Conservation (phyloP, 2,329 filamentous ascomycete genomes). For the Pleoardoris graminearum region DNA sequence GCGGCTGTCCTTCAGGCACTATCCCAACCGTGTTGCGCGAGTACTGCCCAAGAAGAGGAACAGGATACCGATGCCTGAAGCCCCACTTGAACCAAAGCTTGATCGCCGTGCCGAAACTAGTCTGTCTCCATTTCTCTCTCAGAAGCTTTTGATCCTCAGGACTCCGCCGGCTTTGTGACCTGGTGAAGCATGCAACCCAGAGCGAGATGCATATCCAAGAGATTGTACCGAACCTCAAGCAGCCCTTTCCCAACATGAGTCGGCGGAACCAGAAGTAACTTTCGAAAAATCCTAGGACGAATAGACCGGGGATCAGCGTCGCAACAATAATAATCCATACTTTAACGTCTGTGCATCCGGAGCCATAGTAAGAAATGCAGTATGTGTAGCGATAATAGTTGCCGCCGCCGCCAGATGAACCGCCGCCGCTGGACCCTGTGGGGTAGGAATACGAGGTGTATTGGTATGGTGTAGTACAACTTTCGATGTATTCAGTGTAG, state of each 20-base stretch:
- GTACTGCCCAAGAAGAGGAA: conserved; percentile 35
- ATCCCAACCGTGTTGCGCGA: conserved; percentile 35
- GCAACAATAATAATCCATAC: conserved; percentile 38
- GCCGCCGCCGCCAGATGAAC: conserved; percentile 11
- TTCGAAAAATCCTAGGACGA: conserved; percentile 39
- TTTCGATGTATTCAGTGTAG: conserved; percentile 31
- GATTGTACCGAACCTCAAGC: conserved; percentile 37
- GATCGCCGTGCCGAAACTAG: conserved; percentile 30
- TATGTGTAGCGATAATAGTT: neutral
- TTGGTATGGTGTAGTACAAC: conserved; percentile 23
- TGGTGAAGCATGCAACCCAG: conserved; percentile 38
- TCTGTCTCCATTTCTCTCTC: conserved; percentile 35
- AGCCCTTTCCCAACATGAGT: conserved; percentile 37
- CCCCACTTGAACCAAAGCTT: conserved; percentile 41
- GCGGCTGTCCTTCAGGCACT: conserved; percentile 29
- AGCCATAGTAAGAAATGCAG: conserved; percentile 13
- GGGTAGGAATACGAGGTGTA: neutral
- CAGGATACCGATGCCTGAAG: conserved; percentile 35
- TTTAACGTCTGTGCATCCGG: conserved; percentile 21
- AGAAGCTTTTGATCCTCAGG: conserved; percentile 36
- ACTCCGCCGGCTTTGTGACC: conserved; percentile 36
- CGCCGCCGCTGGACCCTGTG: conserved; percentile 9
- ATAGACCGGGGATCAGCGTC: conserved; percentile 29
- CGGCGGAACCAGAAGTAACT: conserved; percentile 42
- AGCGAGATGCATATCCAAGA: conserved; percentile 37